Percentiles rank a stretch among this genome's conserved stretches.
These are phyloP conservation scores for Ceratocystis lukuohia DNA, from an alignment of 2,329 filamentous ascomycete genomes.

Conservation along the genomic window DNA sequence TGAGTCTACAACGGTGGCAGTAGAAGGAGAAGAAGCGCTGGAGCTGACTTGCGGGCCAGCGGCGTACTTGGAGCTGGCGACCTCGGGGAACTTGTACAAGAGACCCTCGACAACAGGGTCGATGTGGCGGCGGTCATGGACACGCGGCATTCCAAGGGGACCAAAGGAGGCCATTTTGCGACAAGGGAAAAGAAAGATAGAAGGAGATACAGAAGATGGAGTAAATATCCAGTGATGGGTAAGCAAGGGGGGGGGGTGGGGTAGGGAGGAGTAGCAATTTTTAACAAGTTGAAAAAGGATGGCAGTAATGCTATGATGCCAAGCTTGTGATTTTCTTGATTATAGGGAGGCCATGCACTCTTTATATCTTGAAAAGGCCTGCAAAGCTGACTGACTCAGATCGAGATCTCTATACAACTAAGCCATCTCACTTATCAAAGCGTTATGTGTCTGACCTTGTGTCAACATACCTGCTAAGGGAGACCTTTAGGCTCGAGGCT, in stretches of 20 bases:
- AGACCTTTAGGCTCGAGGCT: not conserved
- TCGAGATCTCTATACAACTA: too few relatives aligned
- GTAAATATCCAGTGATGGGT: not conserved
- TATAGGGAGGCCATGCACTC: not conserved
- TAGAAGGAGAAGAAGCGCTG: not conserved
- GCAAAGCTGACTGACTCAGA: not conserved
- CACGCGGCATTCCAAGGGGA: constrained; percentile 16
- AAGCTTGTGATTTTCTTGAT: not conserved
- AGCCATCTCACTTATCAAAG: too few relatives aligned
- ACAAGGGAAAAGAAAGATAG: not conserved
- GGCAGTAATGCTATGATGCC: not conserved
- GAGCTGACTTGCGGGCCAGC: not conserved
- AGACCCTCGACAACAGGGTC: constrained; percentile 21
- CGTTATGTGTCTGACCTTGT: not conserved
- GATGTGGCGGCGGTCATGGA: constrained; percentile 21
- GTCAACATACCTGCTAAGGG: not conserved
- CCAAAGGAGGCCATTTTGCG: constrained; percentile 17
- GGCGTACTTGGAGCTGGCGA: not conserved
- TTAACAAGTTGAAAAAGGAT: not conserved
- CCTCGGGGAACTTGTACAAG: constrained; percentile 19
- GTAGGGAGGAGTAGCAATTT: not conserved
- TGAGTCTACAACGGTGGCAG: not conserved
- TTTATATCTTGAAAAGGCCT: not conserved
- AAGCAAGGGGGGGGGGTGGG: not conserved
- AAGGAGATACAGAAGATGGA: not conserved